Evolutionary conservation across 257 asterid species (phyloP), one percentile per base, ranked within the genome.

Genomic region (Pogostemon cablin): DNA sequence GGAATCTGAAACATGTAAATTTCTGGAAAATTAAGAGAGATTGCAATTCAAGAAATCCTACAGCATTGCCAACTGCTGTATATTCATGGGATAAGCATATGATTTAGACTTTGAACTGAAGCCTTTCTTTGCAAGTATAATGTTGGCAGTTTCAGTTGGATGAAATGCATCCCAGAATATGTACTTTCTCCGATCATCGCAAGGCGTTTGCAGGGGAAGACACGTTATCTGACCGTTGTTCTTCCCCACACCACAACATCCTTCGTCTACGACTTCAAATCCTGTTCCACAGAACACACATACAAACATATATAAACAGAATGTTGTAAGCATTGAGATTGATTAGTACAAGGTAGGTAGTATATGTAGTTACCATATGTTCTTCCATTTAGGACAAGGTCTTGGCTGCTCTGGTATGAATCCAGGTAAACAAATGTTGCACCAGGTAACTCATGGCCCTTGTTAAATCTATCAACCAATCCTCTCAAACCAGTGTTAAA

Each of bases 201-300:
- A 92, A 3, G 98, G 92, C 15, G 50, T 81, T 69, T 86, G 90
- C 9, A 92, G 78, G 7, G 96, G 98, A 11, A 92, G 90, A 70
- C 98, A 92, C 35, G 98, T 92, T 71, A 90, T 85, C 77, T 87
- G 96, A 46, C 98, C 95, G 71, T 92, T 89, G 90, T 89, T 87
- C 72, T 68, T 85, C 34, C 98, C 96, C 69, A 92, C 98, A 6
- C 98, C 96, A 60, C 98, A 92, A 32, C 96, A 89, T 2, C 98
- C 98, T 73, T 76, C 75, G 60, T 92, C 96, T 40, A 81, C 77
- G 72, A 87, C 98, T 73, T 89, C 89, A 70, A 89, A 92, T 9
- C 96, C 97, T 90, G 79, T 39, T 35, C 9, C 67, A 71, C 6
- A 52, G 4, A n/a, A 10, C 7, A 4, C 48, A 32, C 10, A 15